These are phyloP conservation scores for Blastosporella zonata DNA, from an alignment of 1,284 basidiomycete species.

Conservation along the genomic window DNA sequence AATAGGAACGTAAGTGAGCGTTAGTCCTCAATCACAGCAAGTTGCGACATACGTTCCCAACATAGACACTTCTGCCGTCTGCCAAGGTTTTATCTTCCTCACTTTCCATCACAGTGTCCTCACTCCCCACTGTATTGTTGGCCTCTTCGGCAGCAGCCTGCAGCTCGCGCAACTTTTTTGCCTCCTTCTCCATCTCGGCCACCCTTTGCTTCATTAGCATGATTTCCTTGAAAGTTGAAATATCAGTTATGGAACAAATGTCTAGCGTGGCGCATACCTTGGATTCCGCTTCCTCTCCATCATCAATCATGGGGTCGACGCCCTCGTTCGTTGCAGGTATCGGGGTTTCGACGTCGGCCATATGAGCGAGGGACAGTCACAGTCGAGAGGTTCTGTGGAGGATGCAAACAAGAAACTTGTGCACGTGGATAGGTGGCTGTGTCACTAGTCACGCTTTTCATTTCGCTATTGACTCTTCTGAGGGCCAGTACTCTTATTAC, in stretches of 20 bases:
- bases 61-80: constrained; percentile 89
- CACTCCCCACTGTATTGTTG: constrained; percentile 36
- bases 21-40: constrained; percentile 11
- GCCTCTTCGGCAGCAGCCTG: constrained; percentile 83
- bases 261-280: constrained; percentile 35
- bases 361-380: constrained; percentile 19
- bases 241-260: constrained; percentile 11
- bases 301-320: constrained; percentile 43
- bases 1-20: constrained; percentile 6
- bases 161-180: constrained; percentile 85
- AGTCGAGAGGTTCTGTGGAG: not conserved
- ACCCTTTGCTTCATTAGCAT: constrained; percentile 90
- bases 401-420: constrained; percentile 14
- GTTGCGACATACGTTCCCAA: constrained; percentile 83
- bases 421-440: constrained; percentile 24
- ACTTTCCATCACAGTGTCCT: constrained; percentile 56
- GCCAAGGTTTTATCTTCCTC: constrained; percentile 78
- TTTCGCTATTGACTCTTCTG: not conserved
- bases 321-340: constrained; percentile 33
- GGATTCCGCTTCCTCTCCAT: constrained; percentile 58
- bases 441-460: constrained; percentile 1
- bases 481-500: no score
- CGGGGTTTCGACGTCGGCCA: constrained; percentile 42
- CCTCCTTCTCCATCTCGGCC: constrained; percentile 91
- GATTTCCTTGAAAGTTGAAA: constrained; percentile 55